Evolutionary conservation across 2,329 filamentous ascomycete species (phyloP).

Genomic region (Trichophaea hybrida): DNA sequence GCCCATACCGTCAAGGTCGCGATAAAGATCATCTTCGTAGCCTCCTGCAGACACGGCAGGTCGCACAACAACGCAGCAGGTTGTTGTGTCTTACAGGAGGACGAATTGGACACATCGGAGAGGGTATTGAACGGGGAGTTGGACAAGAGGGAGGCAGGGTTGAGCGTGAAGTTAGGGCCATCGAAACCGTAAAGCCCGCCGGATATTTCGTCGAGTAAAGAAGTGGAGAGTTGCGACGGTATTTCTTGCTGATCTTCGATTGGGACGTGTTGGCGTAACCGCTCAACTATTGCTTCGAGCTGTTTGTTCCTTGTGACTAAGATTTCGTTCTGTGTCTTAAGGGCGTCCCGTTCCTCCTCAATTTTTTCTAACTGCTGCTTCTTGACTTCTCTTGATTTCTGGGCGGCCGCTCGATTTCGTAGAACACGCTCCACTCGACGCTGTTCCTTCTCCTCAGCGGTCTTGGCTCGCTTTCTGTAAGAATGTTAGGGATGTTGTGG

Average conservation of each 20-base stretch:
- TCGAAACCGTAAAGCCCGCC: no score
- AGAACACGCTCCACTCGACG: conserved; percentile 93
- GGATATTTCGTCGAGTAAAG: not conserved
- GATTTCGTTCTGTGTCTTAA: conserved; percentile 58
- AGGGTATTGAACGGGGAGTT: not conserved
- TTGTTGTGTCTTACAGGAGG: conserved; percentile 78
- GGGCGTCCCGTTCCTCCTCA: conserved; percentile 46
- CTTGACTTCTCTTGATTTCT: conserved; percentile 92
- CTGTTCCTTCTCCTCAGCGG: conserved; percentile 97
- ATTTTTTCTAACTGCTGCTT: conserved; percentile 76
- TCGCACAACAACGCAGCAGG: conserved; percentile 99
- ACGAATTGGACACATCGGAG: not conserved
- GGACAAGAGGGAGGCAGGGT: not conserved
- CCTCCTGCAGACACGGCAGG: conserved; percentile 76
- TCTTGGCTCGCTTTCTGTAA: conserved; percentile 84
- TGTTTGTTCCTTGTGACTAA: conserved; percentile 32
- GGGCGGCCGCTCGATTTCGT: conserved; percentile 85
- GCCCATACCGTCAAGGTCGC: not conserved
- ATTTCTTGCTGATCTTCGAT: not conserved
- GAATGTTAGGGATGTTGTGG: conserved; percentile 26
- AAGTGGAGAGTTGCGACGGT: not conserved
- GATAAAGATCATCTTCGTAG: not conserved
- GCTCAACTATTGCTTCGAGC: not conserved
- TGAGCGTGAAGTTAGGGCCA: not conserved
- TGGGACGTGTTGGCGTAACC: not conserved